phyloP scores from a whole-genome alignment of 805 yeast species.

The Lipomyces spencermartinsiae region DNA sequence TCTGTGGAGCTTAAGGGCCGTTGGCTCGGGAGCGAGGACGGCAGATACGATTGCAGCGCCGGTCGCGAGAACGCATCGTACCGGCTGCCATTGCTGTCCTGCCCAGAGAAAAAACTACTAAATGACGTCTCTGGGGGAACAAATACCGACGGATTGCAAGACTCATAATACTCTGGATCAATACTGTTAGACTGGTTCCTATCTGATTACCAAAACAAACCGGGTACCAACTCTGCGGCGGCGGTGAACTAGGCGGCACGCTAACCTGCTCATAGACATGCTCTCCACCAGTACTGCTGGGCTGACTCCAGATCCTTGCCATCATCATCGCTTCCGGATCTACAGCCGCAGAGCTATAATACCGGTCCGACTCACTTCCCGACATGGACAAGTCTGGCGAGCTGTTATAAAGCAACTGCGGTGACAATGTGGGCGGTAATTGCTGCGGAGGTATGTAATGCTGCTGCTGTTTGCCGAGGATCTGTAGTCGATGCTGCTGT shows the following conservation, averaged over 20 bases:
- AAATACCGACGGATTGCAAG: conserved; percentile 6
- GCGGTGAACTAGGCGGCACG: background rate
- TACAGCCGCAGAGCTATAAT: conserved; percentile 17
- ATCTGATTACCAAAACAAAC: background rate
- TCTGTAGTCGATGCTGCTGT: conserved; percentile 11
- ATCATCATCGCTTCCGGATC: conserved; percentile 8
- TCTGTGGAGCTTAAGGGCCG: conserved; percentile 10
- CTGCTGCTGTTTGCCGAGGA: background rate
- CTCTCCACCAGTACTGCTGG: background rate
- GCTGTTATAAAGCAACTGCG: conserved; percentile 26
- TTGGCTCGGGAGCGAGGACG: background rate
- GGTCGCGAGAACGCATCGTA: conserved; percentile 27
- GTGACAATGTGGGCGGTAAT: conserved; percentile 13
- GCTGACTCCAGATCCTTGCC: conserved; percentile 19
- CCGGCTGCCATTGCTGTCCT: conserved; percentile 20
- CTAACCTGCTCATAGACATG: background rate
- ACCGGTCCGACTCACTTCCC: conserved; percentile 28
- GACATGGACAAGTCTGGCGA: conserved; percentile 28
- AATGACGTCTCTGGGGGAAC: conserved; percentile 9
- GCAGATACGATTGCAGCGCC: conserved; percentile 13
- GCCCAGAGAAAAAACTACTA: background rate
- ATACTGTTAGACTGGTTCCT: background rate
- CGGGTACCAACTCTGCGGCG: background rate
- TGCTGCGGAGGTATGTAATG: background rate
- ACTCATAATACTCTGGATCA: background rate